A percentile compares a stretch with the other conserved stretches of the same genome.
Conservation (phyloP, 2,329 filamentous ascomycete species). For the Aspergillus aculeatinus region DNA sequence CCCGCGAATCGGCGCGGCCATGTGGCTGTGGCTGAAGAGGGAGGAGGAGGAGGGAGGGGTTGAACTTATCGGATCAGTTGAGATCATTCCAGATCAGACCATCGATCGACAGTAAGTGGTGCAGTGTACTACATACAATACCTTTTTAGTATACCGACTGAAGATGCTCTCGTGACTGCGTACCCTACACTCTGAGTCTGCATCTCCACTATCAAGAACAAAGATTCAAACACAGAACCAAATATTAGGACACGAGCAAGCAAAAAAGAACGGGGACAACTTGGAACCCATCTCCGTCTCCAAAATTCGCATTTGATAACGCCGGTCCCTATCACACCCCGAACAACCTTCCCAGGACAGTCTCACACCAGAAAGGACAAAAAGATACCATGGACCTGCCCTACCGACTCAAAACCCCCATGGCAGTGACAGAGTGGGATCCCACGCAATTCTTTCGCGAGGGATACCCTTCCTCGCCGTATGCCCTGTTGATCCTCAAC, state of each 20-base stretch:
- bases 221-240: not conserved
- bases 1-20: not conserved
- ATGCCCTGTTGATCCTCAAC: conserved; percentile 60
- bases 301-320: not conserved
- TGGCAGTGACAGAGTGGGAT: conserved; percentile 42
- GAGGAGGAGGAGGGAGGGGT: not conserved
- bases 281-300: not conserved
- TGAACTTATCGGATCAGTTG: not conserved
- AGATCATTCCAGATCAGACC: not conserved
- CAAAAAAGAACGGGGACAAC: not conserved
- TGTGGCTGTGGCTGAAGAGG: conserved; percentile 3
- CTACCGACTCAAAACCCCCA: not conserved
- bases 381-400: not conserved
- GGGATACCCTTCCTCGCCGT: conserved; percentile 30
- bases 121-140: not conserved
- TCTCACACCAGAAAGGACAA: not conserved
- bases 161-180: not conserved
- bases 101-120: not conserved
- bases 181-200: not conserved
- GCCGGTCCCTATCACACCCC: not conserved
- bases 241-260: not conserved
- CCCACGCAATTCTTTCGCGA: conserved; percentile 41
- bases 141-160: too few relatives aligned
- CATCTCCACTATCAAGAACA: not conserved
- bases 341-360: not conserved